Evolutionary conservation across 2,329 filamentous ascomycete species (phyloP), one percentile per base, ranked within the genome.

Genomic region (Clonostachys solani): DNA sequence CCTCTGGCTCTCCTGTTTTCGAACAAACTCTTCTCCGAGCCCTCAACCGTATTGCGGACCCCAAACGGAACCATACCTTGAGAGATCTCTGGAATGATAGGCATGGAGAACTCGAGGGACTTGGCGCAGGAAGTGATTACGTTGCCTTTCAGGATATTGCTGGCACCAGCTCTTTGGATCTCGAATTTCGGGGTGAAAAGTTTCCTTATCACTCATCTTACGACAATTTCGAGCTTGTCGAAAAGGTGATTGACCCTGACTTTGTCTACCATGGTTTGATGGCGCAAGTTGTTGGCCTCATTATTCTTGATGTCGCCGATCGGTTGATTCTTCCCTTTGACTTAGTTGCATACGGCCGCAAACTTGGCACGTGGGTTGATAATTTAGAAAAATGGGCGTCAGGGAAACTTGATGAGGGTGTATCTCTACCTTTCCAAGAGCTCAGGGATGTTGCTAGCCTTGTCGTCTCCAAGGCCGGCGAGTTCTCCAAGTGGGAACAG

Each of bases 131-230:
- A 10, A 87, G 89, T 54, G 94, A 97, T 65, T 94, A 89, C 57
- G 87, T 91, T 4, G 83, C 91, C 3, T 99, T 97, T 65, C 92
- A 95, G 66, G 82, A 92, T 61, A 88, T 97, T 44, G 90, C 89
- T 1, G 94, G 94, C 45, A 91, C 84, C 8, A 92, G 90, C 41
- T 92, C 88, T 12, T 74, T 99, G 47, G 91, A 97, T 62, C 81
- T 99, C 54, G 78, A 81, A 29, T 97, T 99, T 60, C 58, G 72
- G 36, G 87, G 87, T 41, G 72, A 78, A 8, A 66, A 72, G 12
- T 86, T 79, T 57, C 89, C 92, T 1, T 83, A 85, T 45, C 85
- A 91, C 65, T 92, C 87, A 50, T 94, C 87, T 67, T 95, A 95
- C 66, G 92, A 97, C 61, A 95, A 84, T 46, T 92, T 88, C 56